Evolutionary conservation across 257 asterid genomes (phyloP), one percentile per base, ranked within the genome.

Genomic region (Solanum rostratum): DNA sequence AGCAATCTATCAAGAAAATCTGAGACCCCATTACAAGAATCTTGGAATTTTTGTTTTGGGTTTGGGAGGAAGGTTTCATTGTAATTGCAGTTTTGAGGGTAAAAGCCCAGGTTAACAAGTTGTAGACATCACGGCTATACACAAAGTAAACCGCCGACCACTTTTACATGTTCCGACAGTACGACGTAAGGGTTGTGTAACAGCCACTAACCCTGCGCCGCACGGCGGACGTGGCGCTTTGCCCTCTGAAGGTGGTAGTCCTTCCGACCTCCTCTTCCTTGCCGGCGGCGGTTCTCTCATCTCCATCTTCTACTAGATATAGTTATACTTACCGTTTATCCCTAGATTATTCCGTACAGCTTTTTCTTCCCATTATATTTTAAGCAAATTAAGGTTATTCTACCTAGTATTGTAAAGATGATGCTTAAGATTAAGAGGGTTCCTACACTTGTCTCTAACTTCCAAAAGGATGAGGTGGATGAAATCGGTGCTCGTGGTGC

Each of bases 201-300:
- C 90, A 20, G 91, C 90, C 87, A 91, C 88, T 93, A 93, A 91
- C 85, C 97, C 97, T 91, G 92, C 95, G 92, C 97, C 98, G 91
- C 97, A 96, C 98, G 98, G 99, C 81, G 99, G 99, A 87, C 98
- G 98, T 78, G 99, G 99, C 29, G 99, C 99, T 16, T 88, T 92
- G 85, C 98, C 98, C 22, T 93, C 99, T 43, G 98, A 93, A 93
- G 99, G 99, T 90, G 99, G 99, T 79, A 90, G 92, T 84, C 99
- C 98, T 68, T 96, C 99, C 87, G 98, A 95, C 92, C 98, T 96
- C 88, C 98, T 93, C 85, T 96, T 96, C 92, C 98, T 96, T 37
- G 98, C 99, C 87, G 98, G 98, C 91, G 99, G 99, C 83, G 99
- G 99, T 86, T 70, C 33, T 70, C 59, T 54, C 41, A 14, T 20